Conservation (phyloP, 1,139 yeast genomes). For the Sugiyamaella sp. region DNA sequence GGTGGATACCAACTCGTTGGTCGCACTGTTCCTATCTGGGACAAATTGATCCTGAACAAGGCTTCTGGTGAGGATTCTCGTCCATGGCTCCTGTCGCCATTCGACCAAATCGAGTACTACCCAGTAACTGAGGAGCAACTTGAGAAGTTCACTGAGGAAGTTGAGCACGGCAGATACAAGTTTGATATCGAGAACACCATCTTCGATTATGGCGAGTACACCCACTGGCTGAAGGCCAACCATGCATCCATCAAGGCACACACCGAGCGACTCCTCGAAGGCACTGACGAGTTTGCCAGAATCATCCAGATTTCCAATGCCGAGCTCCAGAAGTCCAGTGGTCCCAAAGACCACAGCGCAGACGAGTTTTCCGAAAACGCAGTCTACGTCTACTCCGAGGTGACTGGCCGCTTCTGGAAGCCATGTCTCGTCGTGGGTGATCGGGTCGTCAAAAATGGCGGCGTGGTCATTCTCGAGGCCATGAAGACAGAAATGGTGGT, state of each 20-base stretch:
- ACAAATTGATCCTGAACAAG: conserved; percentile 73
- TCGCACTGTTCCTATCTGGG: conserved; percentile 97
- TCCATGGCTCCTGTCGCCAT: conserved; percentile 91
- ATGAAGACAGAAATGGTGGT: conserved; percentile 98
- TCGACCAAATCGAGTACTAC: conserved; percentile 92
- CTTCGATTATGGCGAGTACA: conserved; percentile 79
- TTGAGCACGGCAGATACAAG: conserved; percentile 76
- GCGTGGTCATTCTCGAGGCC: conserved; percentile 88
- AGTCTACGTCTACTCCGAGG: conserved; percentile 86
- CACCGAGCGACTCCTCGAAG: conserved; percentile 73
- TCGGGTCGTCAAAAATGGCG: conserved; percentile 70
- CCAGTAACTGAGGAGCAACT: conserved; percentile 86
- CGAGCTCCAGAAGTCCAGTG: conserved; percentile 57
- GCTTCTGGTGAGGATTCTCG: conserved; percentile 50
- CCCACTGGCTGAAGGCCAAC: conserved; percentile 76
- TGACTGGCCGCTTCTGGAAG: conserved; percentile 97
- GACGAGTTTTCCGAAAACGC: conserved; percentile 67
- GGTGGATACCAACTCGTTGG: conserved; percentile 98
- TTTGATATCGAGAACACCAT: conserved; percentile 76
- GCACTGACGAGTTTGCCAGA: conserved; percentile 79
- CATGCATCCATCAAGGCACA: conserved; percentile 71
- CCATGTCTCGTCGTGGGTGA: conserved; percentile 83
- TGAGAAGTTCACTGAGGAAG: conserved; percentile 69
- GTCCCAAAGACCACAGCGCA: conserved; percentile 37
- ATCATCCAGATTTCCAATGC: conserved; percentile 82